Evolutionary conservation across 2,329 filamentous ascomycete species (phyloP).

Genomic region (Drechmeria coniospora): DNA sequence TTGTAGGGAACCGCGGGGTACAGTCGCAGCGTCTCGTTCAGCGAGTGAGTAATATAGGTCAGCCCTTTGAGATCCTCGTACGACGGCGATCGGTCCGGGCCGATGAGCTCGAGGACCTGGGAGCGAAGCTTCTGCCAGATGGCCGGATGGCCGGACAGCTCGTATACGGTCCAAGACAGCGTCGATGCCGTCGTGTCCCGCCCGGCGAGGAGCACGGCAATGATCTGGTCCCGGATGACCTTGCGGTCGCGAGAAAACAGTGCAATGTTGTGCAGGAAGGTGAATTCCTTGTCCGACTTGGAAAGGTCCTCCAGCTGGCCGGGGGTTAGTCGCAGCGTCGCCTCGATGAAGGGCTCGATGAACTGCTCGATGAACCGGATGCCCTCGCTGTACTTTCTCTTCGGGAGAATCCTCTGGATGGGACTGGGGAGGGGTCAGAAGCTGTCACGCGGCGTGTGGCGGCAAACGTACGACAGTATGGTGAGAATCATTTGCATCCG

Average conservation of each 20-base stretch:
- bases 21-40: constrained; percentile 63
- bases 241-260: constrained; percentile 56
- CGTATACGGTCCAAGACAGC: constrained; percentile 68
- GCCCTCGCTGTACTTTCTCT: constrained; percentile 43
- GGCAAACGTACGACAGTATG: constrained; percentile 24
- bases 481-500: neutral
- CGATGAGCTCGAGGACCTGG: constrained; percentile 55
- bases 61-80: constrained; percentile 79
- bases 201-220: constrained; percentile 70
- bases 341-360: constrained; percentile 62
- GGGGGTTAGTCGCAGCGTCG: constrained; percentile 49
- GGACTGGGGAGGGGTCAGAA: constrained; percentile 42
- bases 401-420: constrained; percentile 45
- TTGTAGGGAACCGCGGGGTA: constrained; percentile 71
- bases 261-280: constrained; percentile 75
- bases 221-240: constrained; percentile 70
- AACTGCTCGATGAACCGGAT: constrained; percentile 61
- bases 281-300: constrained; percentile 59
- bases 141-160: constrained; percentile 55
- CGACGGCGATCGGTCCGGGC: constrained; percentile 44
- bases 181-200: constrained; percentile 76
- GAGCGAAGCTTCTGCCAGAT: constrained; percentile 51
- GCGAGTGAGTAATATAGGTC: constrained; percentile 59
- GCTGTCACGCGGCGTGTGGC: too few species aligned
- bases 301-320: constrained; percentile 54